These are phyloP conservation scores for Syzygium syzygioides DNA, from an alignment of 441 rosid genomes.

Conservation along the genomic window DNA sequence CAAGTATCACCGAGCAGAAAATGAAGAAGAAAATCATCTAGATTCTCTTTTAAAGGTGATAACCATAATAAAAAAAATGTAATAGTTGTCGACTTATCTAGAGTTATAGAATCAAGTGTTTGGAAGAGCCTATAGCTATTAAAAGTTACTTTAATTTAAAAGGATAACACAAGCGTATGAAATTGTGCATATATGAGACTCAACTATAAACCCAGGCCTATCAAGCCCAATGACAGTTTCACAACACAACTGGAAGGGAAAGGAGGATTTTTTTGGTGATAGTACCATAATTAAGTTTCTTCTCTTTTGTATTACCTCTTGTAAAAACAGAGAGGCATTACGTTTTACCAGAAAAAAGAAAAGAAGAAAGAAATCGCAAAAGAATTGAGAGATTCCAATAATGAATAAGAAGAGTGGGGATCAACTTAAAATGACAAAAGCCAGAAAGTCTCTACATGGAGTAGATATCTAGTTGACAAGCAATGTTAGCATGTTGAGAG, in stretches of 20 bases:
- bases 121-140: background rate
- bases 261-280: background rate
- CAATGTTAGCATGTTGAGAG: background rate
- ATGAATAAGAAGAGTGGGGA: too few species aligned
- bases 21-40: background rate
- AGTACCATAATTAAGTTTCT: background rate
- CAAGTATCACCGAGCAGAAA: background rate
- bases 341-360: background rate
- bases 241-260: background rate
- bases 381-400: too few species aligned
- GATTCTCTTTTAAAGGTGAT: background rate
- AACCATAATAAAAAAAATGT: background rate
- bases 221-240: background rate
- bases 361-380: background rate
- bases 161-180: background rate
- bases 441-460: background rate
- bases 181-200: background rate
- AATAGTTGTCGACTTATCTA: background rate
- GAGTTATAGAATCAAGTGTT: background rate
- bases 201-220: background rate
- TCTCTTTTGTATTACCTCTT: background rate
- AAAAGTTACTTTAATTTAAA: background rate
- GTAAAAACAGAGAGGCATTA: background rate
- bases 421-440: too few species aligned
- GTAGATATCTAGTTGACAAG: background rate